These are phyloP conservation scores for Neurospora sp. DNA, from an alignment of 495 filamentous ascomycete genomes.

Conservation along the genomic window DNA sequence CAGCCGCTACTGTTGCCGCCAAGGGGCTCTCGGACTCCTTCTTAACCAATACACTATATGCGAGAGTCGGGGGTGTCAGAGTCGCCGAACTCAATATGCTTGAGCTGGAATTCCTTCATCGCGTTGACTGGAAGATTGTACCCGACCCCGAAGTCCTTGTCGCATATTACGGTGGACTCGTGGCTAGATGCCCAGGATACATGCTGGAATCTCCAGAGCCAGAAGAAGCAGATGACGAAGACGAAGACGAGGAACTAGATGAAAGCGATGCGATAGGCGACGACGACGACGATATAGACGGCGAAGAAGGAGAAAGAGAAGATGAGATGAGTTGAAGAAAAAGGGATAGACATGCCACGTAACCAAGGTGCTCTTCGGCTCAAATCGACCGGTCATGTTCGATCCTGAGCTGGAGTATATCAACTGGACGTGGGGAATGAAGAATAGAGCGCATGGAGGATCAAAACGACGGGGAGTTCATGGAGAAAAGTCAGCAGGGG, in stretches of 20 bases:
- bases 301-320: background rate
- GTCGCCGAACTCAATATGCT: slow-evolving; percentile 79
- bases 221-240: slow-evolving; percentile 8
- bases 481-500: background rate
- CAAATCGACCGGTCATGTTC: background rate
- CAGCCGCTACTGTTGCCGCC: slow-evolving; percentile 86
- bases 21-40: slow-evolving; percentile 95
- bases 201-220: slow-evolving; percentile 24
- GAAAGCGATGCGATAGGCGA: slow-evolving; percentile 13
- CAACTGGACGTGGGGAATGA: background rate
- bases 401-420: background rate
- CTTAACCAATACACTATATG: slow-evolving; percentile 95
- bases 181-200: slow-evolving; percentile 46
- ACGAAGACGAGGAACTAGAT: slow-evolving; percentile 11
- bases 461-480: background rate
- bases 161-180: slow-evolving; percentile 83
- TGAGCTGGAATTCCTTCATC: slow-evolving; percentile 86
- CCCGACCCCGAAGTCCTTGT: slow-evolving; percentile 86
- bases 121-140: slow-evolving; percentile 93
- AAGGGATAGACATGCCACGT: background rate
- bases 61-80: slow-evolving; percentile 83
- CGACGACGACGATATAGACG: slow-evolving; percentile 16
- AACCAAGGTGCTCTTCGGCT: background rate
- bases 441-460: background rate
- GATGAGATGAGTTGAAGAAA: background rate